Evolutionary conservation across 805 yeast species (phyloP), one percentile per base, ranked within the genome.

Genomic region (Ogataea sp.): DNA sequence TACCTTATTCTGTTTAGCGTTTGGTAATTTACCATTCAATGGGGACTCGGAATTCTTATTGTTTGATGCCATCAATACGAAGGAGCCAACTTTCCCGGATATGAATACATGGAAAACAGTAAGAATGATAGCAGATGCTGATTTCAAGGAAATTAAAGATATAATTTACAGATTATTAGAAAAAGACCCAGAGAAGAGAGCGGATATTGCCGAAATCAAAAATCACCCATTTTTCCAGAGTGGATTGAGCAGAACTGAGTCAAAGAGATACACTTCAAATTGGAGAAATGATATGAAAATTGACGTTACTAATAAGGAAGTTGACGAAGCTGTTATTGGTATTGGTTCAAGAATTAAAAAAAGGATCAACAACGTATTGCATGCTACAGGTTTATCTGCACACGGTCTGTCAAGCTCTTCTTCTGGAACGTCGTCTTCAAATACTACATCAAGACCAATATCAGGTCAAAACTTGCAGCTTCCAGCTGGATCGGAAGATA

Each of bases 1-100:
- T 6, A 89, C 97, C 0, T 63, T 93, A 15, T 93, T 79, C 59
- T 89, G 97, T 56, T 63, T 93, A 29, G 55, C 90, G 13, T 90
- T 85, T 62, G 98, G 98, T 10, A 70, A 72, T 45, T 73, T 93
- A 33, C 98, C 98, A 2, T 93, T 90, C 57, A 77, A 80, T 53
- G 95, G 89, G 1, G 88, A 79, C 36, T 78, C 85, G 25, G 96
- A 88, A 52, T 90, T 73, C 62, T 94, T 83, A 42, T 67, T 93
- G 38, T 89, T 90, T 59, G 81, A 82, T 41, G 87, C 78, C 11
- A 93, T 93, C 47, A 84, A 79, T 32, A 73, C 75, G 39, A 70
- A 78, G 28, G 67, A 67, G 2, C 57, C 85, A 23, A 62, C 60
- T 37, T 76, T 82, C 45, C 96, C 96, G 0, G 51, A 58, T 36